Conservation (phyloP, 805 yeast species). For the Aciculoconidium aculeatum region DNA sequence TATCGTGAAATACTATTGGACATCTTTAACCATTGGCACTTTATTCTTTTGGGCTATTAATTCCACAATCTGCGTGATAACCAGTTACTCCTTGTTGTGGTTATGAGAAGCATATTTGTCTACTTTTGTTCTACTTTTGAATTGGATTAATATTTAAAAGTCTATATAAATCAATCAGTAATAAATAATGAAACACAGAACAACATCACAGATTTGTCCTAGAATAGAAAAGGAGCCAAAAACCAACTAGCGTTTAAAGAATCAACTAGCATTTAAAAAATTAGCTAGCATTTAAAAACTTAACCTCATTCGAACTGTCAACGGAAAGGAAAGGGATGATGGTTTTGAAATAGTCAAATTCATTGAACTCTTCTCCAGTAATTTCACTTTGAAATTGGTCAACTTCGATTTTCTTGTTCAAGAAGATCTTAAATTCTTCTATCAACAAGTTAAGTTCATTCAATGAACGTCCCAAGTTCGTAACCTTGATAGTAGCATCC, state of each 20-base stretch:
- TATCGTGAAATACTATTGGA: constrained; percentile 16
- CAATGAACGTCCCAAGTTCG: constrained; percentile 41
- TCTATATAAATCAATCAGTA: too few relatives aligned
- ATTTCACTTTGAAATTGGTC: constrained; percentile 18
- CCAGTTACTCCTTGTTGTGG: constrained; percentile 13
- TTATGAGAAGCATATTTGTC: too few relatives aligned
- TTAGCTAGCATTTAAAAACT: constrained; percentile 26
- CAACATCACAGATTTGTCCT: too few relatives aligned
- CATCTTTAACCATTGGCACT: constrained; percentile 15
- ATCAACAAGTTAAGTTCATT: constrained; percentile 47
- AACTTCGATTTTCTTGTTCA: constrained; percentile 24
- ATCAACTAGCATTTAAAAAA: too few relatives aligned
- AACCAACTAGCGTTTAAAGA: too few relatives aligned
- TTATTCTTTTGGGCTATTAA: constrained; percentile 16
- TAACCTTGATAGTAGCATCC: constrained; percentile 13
- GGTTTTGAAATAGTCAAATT: constrained; percentile 28
- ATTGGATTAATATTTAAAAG: too few relatives aligned
- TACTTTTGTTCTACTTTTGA: too few relatives aligned
- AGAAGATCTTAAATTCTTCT: constrained; percentile 40
- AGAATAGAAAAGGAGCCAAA: too few relatives aligned
- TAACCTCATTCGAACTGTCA: constrained; percentile 25
- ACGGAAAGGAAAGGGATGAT: constrained; percentile 36
- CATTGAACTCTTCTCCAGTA: constrained; percentile 10
- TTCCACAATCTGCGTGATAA: constrained; percentile 12
- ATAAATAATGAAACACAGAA: too few relatives aligned